Base-by-base conservation (phyloP, 768 basidiomycete species). In the Boletus reticuloceps region DNA sequence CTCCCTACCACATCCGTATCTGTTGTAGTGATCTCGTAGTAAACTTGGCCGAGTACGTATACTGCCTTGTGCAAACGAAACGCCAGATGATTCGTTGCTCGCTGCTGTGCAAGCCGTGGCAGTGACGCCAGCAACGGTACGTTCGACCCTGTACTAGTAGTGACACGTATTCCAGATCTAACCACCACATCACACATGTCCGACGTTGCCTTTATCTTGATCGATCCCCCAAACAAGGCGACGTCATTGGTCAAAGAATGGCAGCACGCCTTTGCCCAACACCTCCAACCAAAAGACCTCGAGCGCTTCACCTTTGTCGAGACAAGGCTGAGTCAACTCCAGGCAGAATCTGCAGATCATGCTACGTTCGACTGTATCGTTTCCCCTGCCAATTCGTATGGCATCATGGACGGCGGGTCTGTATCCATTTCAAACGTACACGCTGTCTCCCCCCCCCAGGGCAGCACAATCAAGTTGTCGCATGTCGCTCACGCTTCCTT, bases 321-420 rank as follows among this genome's bases (percentile, higher is more conserved):
- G 27, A 20, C 2, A 13, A 29, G 27, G 40, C 22, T 56, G 27
- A 22, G 27, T 6, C 37, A 42, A 13, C 38, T 51, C 55, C 1
- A 25, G 16, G 25, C 51, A 1, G 22, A 22, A 22, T 22, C 22
- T 22, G 22, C 22, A 25, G 22, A 25, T 25, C 22, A 5, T 25
- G 22, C 22, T 25, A 46, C 50, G 25, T 52, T 56, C 36, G 55
- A 56, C 46, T 56, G 50, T 14, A 27, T 56, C 40, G 55, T 47
- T 14, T 52, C 55, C 12, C 55, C 50, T 9, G 55, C 50, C 13
- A 53, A 53, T 32, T 53, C 51, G 14, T 56, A 53, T 16, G 55
- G 46, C 8, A 52, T 56, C 51, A 56, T 56, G 55, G 46, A 53
- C 14, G 55, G 55, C 45, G 50, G 45, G 55, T 56, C 11, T 1